These are phyloP conservation scores for Asclepias syriaca DNA, from an alignment of 257 asterid genomes.

Conservation along the genomic window DNA sequence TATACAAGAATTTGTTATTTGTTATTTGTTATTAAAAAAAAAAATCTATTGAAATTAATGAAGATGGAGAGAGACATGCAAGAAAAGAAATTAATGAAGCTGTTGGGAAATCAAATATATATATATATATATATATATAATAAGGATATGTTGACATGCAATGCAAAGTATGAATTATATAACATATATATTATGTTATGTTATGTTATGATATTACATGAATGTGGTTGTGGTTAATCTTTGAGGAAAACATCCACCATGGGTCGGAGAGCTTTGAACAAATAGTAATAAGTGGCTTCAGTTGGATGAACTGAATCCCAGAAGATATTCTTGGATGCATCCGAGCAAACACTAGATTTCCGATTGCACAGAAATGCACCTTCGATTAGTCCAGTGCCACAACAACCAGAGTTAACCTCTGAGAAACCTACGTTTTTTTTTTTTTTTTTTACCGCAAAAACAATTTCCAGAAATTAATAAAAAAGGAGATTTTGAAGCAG, in stretches of 20 bases:
- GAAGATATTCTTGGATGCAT: conserved; percentile 46
- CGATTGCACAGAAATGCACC: conserved; percentile 40
- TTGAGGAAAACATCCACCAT: conserved; percentile 18
- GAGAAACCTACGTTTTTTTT: conserved; percentile 36
- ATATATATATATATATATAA: too few relatives aligned
- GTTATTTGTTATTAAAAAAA: too few relatives aligned
- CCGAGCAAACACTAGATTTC: conserved; percentile 30
- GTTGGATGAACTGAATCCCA: conserved; percentile 73
- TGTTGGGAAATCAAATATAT: too few relatives aligned
- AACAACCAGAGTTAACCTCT: conserved; percentile 46
- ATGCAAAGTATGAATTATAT: neutral
- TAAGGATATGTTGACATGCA: neutral
- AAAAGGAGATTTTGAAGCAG: neutral
- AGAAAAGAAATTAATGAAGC: too few relatives aligned
- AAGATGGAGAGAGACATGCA: too few relatives aligned
- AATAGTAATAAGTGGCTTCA: conserved; percentile 35
- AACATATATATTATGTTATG: too few relatives aligned
- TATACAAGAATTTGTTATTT: too few relatives aligned
- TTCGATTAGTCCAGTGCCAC: conserved; percentile 62
- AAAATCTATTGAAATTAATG: too few relatives aligned
- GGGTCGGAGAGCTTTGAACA: conserved; percentile 34
- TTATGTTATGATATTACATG: too few relatives aligned
- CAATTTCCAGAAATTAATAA: neutral
- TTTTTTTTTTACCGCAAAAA: neutral
- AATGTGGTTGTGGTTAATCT: too few relatives aligned